Evolutionary conservation across 345 rosid genomes (phyloP), one percentile per base, ranked within the genome.

Genomic region (Turritis glabra): DNA sequence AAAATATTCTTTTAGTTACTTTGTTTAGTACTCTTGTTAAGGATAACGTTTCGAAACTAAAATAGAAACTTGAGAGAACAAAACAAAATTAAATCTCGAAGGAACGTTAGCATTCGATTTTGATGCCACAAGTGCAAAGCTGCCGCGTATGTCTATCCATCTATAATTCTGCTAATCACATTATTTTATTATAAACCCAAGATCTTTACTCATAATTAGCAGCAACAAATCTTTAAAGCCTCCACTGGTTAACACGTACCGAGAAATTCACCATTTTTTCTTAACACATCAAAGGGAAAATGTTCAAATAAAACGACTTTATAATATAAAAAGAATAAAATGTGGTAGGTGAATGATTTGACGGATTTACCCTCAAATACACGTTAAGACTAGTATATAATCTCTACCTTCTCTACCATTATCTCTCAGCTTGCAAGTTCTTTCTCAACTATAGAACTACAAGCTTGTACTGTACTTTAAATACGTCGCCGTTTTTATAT

Each of bases 331-430:
- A 54, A 25, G 1, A 61, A 69, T 8, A 63, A 69, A 48, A 38
- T 60, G 79, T 76, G 75, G 80, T 76, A 69, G 80, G 75, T 69
- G 75, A 55, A 69, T 12, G 71, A 69, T 69, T 53, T 53, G 80
- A 76, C 80, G 71, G 13, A 76, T 13, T 62, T 62, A 64, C 65
- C 80, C 79, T 52, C 40, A 10, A 60, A 41, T 53, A 75, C 67
- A 74, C 73, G 78, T 50, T 27, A 66, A 55, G 72, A 55, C 50
- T 27, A 58, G 26, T 76, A 76, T 76, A 76, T 69, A 76, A 76
- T 8, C 51, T 13, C 70, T 71, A 53, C 51, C 22, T 10, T 33
- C 52, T 62, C 51, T 64, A 13, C 40, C 80, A 62, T 62, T 44
- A 0, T 46, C 11, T 70, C 71, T 76, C 75, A 76, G 80, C 80